Base-by-base conservation (phyloP, 805 yeast genomes). In the Sungouiozyma ichnusensis region DNA sequence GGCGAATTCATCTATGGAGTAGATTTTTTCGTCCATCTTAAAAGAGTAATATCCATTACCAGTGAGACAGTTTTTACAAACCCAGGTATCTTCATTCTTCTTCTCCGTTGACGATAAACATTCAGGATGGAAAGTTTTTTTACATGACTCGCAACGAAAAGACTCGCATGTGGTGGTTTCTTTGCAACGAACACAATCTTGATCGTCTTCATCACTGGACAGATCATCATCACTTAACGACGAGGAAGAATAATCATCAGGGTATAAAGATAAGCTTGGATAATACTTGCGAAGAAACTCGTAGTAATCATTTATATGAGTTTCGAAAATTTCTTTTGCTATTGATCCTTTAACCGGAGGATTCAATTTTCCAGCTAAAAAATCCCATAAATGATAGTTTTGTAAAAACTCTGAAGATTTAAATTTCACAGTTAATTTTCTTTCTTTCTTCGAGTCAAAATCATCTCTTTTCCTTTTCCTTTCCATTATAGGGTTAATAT, bases 21-120 rank as follows among this genome's bases (percentile, higher is more conserved):
- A 80, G 35, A 66, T 64, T 16, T 66, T 57, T 1, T 78, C 73
- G 1, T 69, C 67, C 48, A 83, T 92, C 48, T 82, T 88, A 58
- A 90, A 88, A 0, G 94, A 95, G 54, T 85, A 88, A 48, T 79
- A 87, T 1, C 92, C 90, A 34, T 85, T 81, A 0, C 95, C 95
- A 13, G 82, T 68, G n/a, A 88, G 65, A 60, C 97, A 88, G 43
- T 73, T 73, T 39, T 81, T 81, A 59, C 97, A 88, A 54, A 72
- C 80, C 5, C 9, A 20, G 3, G 16, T 16, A 3, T 16, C 16
- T 8, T 32, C 16, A 17, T 32, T 17, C 14, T 16, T 18, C 4
- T 37, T 20, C 11, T 33, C 18, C 16, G 19, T 15, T 16, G 2
- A 9, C 14, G 19, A 8, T 11, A 45, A 16, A 31, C 54, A 51